These are phyloP conservation scores for Nakazawaea anatomiae DNA, from an alignment of 805 yeast species.

Conservation along the genomic window DNA sequence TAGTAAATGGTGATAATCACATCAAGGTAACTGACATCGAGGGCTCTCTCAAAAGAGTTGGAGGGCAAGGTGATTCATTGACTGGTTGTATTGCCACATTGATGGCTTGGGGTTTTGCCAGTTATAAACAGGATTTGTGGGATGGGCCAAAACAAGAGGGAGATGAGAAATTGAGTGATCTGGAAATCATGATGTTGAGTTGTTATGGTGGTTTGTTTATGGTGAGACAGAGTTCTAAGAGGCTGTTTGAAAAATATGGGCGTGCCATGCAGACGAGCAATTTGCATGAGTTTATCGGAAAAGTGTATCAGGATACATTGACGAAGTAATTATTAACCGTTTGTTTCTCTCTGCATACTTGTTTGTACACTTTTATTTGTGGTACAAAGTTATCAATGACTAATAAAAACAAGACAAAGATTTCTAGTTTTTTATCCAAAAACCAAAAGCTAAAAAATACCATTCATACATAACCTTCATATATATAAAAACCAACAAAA, in stretches of 20 bases:
- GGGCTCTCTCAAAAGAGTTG: slow-evolving; percentile 80
- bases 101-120: slow-evolving; percentile 69
- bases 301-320: slow-evolving; percentile 2
- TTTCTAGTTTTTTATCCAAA: too few relatives aligned
- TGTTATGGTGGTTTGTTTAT: slow-evolving; percentile 67
- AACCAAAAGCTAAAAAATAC: too few relatives aligned
- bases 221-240: slow-evolving; percentile 57
- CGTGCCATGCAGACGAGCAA: slow-evolving; percentile 85
- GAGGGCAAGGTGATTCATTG: slow-evolving; percentile 95
- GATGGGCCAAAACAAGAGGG: slow-evolving; percentile 28
- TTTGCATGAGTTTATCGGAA: slow-evolving; percentile 59
- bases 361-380: too few relatives aligned
- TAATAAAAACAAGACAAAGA: too few relatives aligned
- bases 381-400: too few relatives aligned
- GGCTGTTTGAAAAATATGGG: slow-evolving; percentile 61
- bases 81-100: slow-evolving; percentile 83
- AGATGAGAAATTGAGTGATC: slow-evolving; percentile 14
- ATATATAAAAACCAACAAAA: too few relatives aligned
- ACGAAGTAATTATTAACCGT: not conserved
- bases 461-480: too few relatives aligned
- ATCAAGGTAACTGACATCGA: slow-evolving; percentile 33
- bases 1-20: slow-evolving; percentile 42
- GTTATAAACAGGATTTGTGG: slow-evolving; percentile 59
- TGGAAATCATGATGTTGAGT: slow-evolving; percentile 39
- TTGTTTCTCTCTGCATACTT: not conserved